Conservation (phyloP, 2,329 filamentous ascomycete species). For the Fonsecaea pedrosoi region DNA sequence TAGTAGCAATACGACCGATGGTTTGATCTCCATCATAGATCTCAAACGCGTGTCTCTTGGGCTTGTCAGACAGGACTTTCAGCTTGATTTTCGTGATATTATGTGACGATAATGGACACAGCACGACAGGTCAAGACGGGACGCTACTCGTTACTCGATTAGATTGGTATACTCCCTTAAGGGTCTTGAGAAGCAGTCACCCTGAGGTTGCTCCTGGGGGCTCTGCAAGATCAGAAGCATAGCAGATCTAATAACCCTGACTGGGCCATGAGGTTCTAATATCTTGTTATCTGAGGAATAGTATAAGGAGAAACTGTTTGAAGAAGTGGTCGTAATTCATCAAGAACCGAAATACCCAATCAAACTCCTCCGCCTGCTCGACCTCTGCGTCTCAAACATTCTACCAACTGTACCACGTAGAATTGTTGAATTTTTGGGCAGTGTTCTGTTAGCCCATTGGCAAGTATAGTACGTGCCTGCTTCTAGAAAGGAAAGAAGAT, state of each 20-base stretch:
- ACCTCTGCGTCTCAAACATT: background rate
- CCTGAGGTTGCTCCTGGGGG: background rate
- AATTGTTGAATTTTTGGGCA: background rate
- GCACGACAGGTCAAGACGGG: too few species aligned
- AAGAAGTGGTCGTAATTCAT: slow-evolving; percentile 3
- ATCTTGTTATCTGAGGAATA: background rate
- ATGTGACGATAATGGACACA: too few species aligned
- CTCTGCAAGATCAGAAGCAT: background rate
- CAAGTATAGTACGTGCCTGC: background rate
- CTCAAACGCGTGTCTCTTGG: too few species aligned
- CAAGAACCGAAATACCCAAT: background rate
- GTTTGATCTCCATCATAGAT: too few species aligned
- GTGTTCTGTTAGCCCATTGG: background rate
- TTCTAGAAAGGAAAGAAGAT: background rate
- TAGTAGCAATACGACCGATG: too few species aligned
- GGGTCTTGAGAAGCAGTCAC: background rate
- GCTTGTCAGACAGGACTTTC: too few species aligned
- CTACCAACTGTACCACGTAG: background rate
- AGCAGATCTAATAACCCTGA: background rate
- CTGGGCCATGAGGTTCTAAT: background rate
- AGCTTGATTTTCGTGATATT: too few species aligned
- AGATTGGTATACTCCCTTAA: background rate
- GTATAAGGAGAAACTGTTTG: background rate
- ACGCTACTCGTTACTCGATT: too few species aligned
- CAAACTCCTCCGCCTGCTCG: background rate